Base-by-base conservation (phyloP, 371 early-diverging fungal species). In the Syncephalastrum sp. region DNA sequence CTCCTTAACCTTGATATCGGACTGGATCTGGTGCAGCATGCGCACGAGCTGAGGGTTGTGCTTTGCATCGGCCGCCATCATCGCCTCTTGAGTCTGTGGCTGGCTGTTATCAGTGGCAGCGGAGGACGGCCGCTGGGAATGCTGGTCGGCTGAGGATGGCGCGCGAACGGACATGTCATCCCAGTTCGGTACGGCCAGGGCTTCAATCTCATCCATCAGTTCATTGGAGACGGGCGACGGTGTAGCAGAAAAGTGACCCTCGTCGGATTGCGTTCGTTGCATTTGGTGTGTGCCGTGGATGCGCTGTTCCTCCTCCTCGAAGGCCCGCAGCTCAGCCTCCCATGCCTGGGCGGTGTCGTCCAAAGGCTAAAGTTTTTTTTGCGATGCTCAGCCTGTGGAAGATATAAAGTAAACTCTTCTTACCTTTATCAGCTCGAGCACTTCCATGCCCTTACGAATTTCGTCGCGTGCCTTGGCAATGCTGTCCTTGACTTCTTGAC, bases 1-100 rank as follows among this genome's bases (percentile, higher is more conserved):
- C 58, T 83, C 83, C 61, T 86, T 86, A 54, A 86, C 85, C 29
- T 73, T 75, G 59, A 90, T 89, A 56, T 90, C 90, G 3, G 80
- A 74, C 51, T 87, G 88, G 25, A 89, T 86, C 62, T 88, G 85
- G 53, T 82, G 80, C 17, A 88, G 72, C 70, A 85, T 79, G 43
- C 76, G 73, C 5, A 63, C 55, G 10, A 79, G 44, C 45, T 76
- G 70, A 12, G 69, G 56, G 42, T 67, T 65, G 25, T 66, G 64
- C 47, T 64, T 67, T 17, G 17, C 53, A 42, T 15, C 43, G 33
- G 13, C 17, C 24, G 5, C 43, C 53, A 52, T 24, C 53, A 52
- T 24, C 19, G 17, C 21, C 42, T 33, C 38, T 33, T 3, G 38
- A 10, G 0, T 33, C 38, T 33, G 38, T 3, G 38, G 8, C 38